Evolutionary conservation across 768 basidiomycete species (phyloP).

Genomic region (Lactarius sp.): DNA sequence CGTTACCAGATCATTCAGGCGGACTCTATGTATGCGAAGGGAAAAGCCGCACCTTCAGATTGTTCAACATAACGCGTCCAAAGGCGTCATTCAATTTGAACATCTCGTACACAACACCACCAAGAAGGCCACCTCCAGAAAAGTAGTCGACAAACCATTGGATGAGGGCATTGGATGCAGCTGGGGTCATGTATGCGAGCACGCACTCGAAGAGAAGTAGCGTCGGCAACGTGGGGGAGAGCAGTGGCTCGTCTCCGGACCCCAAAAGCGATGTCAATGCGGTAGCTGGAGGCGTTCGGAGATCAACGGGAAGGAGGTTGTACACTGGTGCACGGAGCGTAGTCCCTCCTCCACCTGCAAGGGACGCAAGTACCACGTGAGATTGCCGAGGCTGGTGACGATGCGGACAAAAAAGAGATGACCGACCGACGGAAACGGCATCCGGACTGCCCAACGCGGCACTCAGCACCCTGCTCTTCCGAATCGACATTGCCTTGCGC

Average conservation of each 20-base stretch:
- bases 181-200: slow-evolving; percentile 76
- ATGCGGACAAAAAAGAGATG: neutral
- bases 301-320: slow-evolving; percentile 72
- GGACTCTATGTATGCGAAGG: neutral
- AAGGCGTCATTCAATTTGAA: slow-evolving; percentile 83
- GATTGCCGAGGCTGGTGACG: neutral
- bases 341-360: slow-evolving; percentile 57
- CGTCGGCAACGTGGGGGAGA: slow-evolving; percentile 68
- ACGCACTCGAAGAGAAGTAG: slow-evolving; percentile 92
- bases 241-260: slow-evolving; percentile 33
- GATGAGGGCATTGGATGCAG: slow-evolving; percentile 53
- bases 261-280: slow-evolving; percentile 41
- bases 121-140: slow-evolving; percentile 35
- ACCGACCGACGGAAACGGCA: slow-evolving; percentile 42
- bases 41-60: slow-evolving; percentile 57
- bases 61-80: slow-evolving; percentile 88
- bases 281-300: slow-evolving; percentile 53
- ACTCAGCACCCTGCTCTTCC: slow-evolving; percentile 57
- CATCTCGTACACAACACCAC: slow-evolving; percentile 86
- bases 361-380: neutral
- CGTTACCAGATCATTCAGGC: neutral
- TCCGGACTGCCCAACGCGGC: slow-evolving; percentile 44
- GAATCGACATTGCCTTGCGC: slow-evolving; percentile 78
- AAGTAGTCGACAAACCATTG: slow-evolving; percentile 68
- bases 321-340: slow-evolving; percentile 52